Percentiles rank a stretch among this genome's conserved stretches.
Evolutionary conservation across 345 rosid genomes (phyloP).

Genomic region (Populus simonii): DNA sequence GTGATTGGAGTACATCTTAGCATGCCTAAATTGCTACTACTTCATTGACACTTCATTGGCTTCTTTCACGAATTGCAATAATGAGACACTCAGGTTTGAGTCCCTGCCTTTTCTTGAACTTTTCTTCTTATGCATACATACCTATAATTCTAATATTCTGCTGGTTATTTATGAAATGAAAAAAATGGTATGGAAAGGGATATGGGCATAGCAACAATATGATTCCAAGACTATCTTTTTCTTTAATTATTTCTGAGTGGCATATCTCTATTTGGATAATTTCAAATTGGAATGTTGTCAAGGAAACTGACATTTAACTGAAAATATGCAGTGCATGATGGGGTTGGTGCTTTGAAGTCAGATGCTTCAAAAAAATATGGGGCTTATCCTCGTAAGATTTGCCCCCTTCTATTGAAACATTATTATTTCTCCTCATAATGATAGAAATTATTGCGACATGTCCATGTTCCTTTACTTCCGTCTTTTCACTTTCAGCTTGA

Average conservation of each 20-base stretch:
- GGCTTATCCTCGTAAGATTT: not conserved
- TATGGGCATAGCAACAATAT: not conserved
- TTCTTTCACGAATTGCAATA: not conserved
- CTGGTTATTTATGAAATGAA: not conserved
- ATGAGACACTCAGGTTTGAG: slow-evolving; percentile 37
- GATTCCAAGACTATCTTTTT: not conserved
- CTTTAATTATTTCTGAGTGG: not conserved
- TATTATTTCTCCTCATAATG: not conserved
- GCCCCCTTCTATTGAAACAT: not conserved
- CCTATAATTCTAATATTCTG: not conserved
- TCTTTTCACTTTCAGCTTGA: not conserved
- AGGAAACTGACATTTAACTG: not conserved
- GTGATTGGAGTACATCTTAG: slow-evolving; percentile 2
- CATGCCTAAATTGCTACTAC: slow-evolving; percentile 14
- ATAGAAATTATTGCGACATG: not conserved
- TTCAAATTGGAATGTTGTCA: not conserved
- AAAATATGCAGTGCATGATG: not conserved
- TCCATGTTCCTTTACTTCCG: not conserved
- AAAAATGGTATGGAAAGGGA: not conserved
- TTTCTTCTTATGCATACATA: not conserved
- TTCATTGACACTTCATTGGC: slow-evolving; percentile 19
- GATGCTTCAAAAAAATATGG: not conserved
- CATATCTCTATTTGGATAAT: not conserved
- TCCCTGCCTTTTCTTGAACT: slow-evolving; percentile 7
- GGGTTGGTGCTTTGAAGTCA: not conserved